Evolutionary conservation across 2,329 filamentous ascomycete genomes (phyloP), one percentile per base, ranked within the genome.

Genomic region (Xylaria hypoxylon): DNA sequence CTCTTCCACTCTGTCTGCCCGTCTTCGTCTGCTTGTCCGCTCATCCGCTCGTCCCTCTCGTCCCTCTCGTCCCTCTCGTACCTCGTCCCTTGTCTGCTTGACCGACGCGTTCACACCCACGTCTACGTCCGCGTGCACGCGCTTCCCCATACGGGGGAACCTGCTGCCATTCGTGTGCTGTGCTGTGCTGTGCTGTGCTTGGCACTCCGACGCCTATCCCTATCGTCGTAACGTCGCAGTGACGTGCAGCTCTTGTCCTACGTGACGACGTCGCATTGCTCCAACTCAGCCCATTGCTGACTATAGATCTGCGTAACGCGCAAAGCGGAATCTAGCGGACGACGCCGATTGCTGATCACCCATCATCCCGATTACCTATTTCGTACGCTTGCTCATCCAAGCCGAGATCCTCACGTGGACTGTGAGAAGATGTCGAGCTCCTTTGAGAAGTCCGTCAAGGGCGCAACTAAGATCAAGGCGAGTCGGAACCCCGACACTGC

Each of bases 371-470:
- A 57, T 60, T 51, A 42, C 59, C 42, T 48, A 48, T 47, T 57
- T 33, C 26, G 45, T 48, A 28, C 44, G 28, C 44, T 33, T 47
- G 42, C 51, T 51, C 38, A 48, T 22, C 35, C 45, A 17, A 22
- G 22, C 19, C 38, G 17, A 50, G 28, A 15, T 35, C 60, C 38
- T 26, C 6, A 47, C 44, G 26, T 56, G 17, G 35, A 55, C 44
- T 31, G 38, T 13, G 19, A 42, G 19, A 57, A 66, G 72, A 94
- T 94, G 92, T 89, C 91, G 73, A 92, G 90, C 84, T 95, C 92
- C 65, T 98, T 98, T 79, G 96, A 99, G 86, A 99, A 98, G 86
- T 97, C 94, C 74, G 96, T 99, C 78, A 98, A 98, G 86, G 96
- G 95, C 82, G 95, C 93, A 75, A 98, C 95, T 76, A 98, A 98